Base-by-base conservation (phyloP, 805 yeast species). In the Cyberlindnera misumaiensis region DNA sequence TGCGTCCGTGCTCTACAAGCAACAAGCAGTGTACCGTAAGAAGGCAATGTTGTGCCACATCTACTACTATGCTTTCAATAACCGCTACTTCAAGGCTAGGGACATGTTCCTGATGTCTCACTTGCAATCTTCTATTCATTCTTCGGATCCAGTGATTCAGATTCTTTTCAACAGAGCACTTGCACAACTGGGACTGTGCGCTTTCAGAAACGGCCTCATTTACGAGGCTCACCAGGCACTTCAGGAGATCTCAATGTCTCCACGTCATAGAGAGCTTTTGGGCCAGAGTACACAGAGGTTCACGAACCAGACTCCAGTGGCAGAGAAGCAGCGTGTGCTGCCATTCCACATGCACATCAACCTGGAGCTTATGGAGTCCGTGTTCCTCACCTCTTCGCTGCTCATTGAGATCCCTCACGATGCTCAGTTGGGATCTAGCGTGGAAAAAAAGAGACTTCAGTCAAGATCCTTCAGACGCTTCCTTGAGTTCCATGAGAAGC, bases 281-380 rank as follows among this genome's bases (percentile, higher is more conserved):
- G 97, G 97, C 43, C 98, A 90, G 70, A 94, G 95, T 38, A 58
- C 66, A 32, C 81, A 82, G 59, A 82, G 88, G 64, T 80, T 73
- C 59, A 69, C 74, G 39, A 75, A 72, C 53, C 62, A 59, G 45
- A 68, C 71, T 13, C 59, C 77, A 18, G 63, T 71, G 33, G 75
- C 72, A 44, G 95, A 83, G 56, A 77, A 72, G 54, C 90, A 81
- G 64, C 80, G 89, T 59, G 75, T 88, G 60, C 72, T 93, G 59
- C 99, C 99, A 42, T 93, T 83, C 82, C 98, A 93, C 67, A 88
- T 87, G 84, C 99, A 93, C 67, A 90, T 93, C 63, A 93, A 93
- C 65, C 70, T 90, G 53, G 97, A 94, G 70, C 77, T 93, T 55
- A 73, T 93, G 49, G 98, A 93, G 66, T 83, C 94, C 59, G 95